Evolutionary conservation across 139 green algal genomes (phyloP), one percentile per base, ranked within the genome.

Genomic region (Astrephomene gubernaculifera): DNA sequence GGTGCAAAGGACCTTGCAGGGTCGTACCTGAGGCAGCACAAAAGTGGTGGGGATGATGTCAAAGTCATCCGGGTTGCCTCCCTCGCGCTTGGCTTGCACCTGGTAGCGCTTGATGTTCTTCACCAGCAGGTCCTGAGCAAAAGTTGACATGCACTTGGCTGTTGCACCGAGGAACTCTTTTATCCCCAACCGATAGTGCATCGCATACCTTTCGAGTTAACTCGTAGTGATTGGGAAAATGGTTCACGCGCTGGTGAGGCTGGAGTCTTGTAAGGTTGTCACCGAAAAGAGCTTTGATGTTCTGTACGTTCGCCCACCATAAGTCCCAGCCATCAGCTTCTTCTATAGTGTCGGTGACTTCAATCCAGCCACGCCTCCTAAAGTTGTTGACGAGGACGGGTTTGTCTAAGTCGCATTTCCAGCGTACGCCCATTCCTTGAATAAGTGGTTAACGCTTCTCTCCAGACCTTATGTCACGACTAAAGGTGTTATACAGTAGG

Each of bases 151-250:
- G n/a, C n/a, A n/a, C n/a, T n/a, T n/a, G n/a, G n/a, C n/a, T n/a
- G n/a, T n/a, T n/a, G n/a, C n/a, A n/a, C n/a, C n/a, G n/a, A n/a
- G n/a, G n/a, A n/a, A n/a, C n/a, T n/a, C n/a, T n/a, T n/a, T n/a
- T n/a, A n/a, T n/a, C n/a, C n/a, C n/a, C n/a, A n/a, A n/a, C n/a
- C n/a, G n/a, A n/a, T n/a, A n/a, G n/a, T n/a, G n/a, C n/a, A n/a
- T n/a, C n/a, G n/a, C n/a, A n/a, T n/a, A 91, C 92, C 93, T 97
- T 97, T 69, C 93, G 87, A 31, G 95, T 97, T 6, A 97, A 87
- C 86, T 98, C 95, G 60, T 91, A 95, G 80, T 96, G 94, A 82
- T 96, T 96, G 1, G 90, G 94, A 69, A 96, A 98, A 57, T 98
- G 95, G 85, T 97, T 97, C 61, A 98, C 83, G 21, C 95, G 78